A percentile compares a stretch with the other conserved stretches of the same genome.
Evolutionary conservation across 352 stramenopile genomes (phyloP).

Genomic region (Globisporangium apiculatum): DNA sequence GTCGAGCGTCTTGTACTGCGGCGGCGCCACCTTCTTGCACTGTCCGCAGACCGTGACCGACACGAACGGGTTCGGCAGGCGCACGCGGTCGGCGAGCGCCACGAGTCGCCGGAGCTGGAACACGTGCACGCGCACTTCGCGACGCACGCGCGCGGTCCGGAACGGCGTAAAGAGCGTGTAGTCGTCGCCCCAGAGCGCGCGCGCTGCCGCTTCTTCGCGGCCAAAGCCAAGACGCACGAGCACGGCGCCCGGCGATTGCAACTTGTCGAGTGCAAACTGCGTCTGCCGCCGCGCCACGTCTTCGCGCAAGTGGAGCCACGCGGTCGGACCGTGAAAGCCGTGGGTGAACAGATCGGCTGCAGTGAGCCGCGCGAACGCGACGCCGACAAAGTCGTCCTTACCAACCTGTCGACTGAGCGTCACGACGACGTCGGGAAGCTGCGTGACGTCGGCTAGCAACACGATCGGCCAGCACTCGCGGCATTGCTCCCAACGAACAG

Average conservation of each 20-base stretch:
- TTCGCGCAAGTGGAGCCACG: constrained; percentile 57
- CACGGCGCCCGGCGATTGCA: constrained; percentile 39
- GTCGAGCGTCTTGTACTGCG: constrained; percentile 46
- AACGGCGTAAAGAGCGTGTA: constrained; percentile 35
- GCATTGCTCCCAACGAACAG: constrained; percentile 41
- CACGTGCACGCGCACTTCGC: constrained; percentile 73
- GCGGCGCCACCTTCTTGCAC: constrained; percentile 32
- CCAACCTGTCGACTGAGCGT: constrained; percentile 53
- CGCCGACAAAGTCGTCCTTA: constrained; percentile 50
- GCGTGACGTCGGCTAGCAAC: constrained; percentile 54
- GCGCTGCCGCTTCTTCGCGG: constrained; percentile 53
- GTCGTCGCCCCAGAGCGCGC: constrained; percentile 44
- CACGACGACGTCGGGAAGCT: constrained; percentile 62
- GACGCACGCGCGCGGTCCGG: constrained; percentile 36
- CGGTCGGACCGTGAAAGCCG: constrained; percentile 32
- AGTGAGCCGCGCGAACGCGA: constrained; percentile 43
- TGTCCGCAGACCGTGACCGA: constrained; percentile 68
- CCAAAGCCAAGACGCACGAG: constrained; percentile 60
- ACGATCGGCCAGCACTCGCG: constrained; percentile 43
- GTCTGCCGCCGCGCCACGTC: constrained; percentile 55
- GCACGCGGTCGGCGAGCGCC: constrained; percentile 34
- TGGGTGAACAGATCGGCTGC: constrained; percentile 31
- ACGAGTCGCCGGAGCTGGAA: constrained; percentile 73
- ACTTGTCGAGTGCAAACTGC: constrained; percentile 40
- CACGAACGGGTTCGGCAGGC: constrained; percentile 65